Percentiles rank a stretch among this genome's conserved stretches.
phyloP scores from a whole-genome alignment of 2,329 filamentous ascomycete genomes.

The Acarospora socialis region DNA sequence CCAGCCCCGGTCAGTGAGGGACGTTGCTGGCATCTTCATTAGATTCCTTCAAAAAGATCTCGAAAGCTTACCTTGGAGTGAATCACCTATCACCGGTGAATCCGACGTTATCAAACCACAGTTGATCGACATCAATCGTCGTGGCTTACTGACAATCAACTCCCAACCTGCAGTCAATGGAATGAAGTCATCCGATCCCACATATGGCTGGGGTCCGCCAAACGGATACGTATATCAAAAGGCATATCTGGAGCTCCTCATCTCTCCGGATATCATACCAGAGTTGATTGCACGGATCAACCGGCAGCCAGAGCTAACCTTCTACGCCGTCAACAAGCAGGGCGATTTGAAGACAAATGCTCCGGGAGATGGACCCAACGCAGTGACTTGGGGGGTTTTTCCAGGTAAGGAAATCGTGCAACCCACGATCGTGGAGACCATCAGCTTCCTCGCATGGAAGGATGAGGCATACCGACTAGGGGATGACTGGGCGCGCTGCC shows the following conservation, averaged over 20 bases:
- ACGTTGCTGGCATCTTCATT: slow-evolving; percentile 72
- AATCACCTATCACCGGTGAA: slow-evolving; percentile 71
- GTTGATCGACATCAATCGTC: slow-evolving; percentile 67
- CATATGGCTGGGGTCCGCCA: slow-evolving; percentile 86
- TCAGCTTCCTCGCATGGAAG: slow-evolving; percentile 97
- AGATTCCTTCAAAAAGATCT: slow-evolving; percentile 70
- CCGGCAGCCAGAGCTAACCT: slow-evolving; percentile 68
- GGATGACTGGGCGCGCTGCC: slow-evolving; percentile 86
- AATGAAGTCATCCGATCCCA: slow-evolving; percentile 69
- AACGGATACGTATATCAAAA: slow-evolving; percentile 99
- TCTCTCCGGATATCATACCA: slow-evolving; percentile 64
- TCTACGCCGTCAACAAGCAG: slow-evolving; percentile 78
- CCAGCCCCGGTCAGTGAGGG: slow-evolving; percentile 61
- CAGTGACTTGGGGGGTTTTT: slow-evolving; percentile 99
- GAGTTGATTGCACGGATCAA: slow-evolving; percentile 69
- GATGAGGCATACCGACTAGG: slow-evolving; percentile 92
- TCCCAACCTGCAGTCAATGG: slow-evolving; percentile 92
- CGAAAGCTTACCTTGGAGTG: slow-evolving; percentile 83
- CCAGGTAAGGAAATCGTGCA: slow-evolving; percentile 99
- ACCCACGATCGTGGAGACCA: slow-evolving; percentile 95
- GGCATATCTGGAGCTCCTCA: slow-evolving; percentile 83
- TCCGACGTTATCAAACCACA: slow-evolving; percentile 63
- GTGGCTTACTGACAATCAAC: slow-evolving; percentile 88
- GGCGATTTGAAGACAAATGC: slow-evolving; percentile 77
- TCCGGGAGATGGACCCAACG: slow-evolving; percentile 75